phyloP scores from a whole-genome alignment of 352 stramenopile genomes.

The Peronospora farinosa region DNA sequence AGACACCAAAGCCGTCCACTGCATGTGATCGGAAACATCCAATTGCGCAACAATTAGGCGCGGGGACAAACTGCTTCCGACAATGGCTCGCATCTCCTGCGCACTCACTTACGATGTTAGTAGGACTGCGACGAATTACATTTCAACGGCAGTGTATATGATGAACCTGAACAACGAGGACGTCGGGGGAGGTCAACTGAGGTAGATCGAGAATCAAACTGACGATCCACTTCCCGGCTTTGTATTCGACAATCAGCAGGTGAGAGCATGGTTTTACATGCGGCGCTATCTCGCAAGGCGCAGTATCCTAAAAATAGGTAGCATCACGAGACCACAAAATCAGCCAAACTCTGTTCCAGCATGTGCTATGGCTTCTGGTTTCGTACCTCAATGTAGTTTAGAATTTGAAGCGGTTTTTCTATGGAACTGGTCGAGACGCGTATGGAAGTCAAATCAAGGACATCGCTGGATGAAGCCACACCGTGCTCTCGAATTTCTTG shows the following conservation, averaged over 20 bases:
- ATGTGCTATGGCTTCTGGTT: neutral
- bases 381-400: constrained; percentile 21
- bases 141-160: neutral
- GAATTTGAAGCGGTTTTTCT: constrained; percentile 35
- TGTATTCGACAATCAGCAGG: constrained; percentile 23
- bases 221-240: constrained; percentile 20
- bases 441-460: constrained; percentile 38
- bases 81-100: constrained; percentile 32
- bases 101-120: neutral
- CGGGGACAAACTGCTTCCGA: constrained; percentile 41
- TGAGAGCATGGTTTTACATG: constrained; percentile 20
- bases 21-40: constrained; percentile 14
- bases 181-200: constrained; percentile 30
- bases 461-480: constrained; percentile 7
- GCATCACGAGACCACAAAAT: constrained; percentile 4
- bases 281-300: neutral
- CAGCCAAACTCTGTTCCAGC: constrained; percentile 1
- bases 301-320: constrained; percentile 6
- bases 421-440: constrained; percentile 26
- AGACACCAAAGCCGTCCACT: constrained; percentile 33
- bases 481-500: constrained; percentile 4
- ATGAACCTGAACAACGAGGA: constrained; percentile 42
- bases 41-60: constrained; percentile 36
- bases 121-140: neutral
- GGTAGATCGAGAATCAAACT: constrained; percentile 20